Evolutionary conservation across 2,329 filamentous ascomycete genomes (phyloP).

Genomic region (Fonsecaea monophora): DNA sequence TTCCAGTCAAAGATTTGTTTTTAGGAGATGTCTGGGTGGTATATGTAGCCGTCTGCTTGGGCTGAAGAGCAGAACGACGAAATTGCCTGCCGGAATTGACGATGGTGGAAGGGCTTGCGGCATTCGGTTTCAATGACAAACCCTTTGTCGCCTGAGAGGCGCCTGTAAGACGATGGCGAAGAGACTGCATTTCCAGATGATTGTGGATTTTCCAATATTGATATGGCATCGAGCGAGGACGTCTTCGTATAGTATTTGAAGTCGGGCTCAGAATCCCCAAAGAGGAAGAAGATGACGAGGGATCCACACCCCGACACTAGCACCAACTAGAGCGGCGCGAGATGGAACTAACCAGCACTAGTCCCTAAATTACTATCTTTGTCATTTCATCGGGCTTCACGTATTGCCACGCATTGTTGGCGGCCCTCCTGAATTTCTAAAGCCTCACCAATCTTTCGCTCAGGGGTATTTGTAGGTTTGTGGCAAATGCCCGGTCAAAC

Average conservation of each 20-base stretch:
- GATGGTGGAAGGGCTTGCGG: background rate
- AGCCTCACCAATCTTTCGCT: background rate
- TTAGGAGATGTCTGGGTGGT: background rate
- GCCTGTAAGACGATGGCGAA: background rate
- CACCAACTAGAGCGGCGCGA: background rate
- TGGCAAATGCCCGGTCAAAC: background rate
- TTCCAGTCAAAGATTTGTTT: background rate
- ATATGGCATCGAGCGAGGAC: background rate
- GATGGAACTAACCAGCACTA: background rate
- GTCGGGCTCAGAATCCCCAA: background rate
- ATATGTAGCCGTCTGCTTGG: slow-evolving; percentile 2
- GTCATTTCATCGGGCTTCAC: background rate
- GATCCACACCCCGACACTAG: background rate
- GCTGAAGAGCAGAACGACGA: background rate
- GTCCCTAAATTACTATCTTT: background rate
- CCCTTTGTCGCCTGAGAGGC: background rate
- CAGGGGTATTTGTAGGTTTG: background rate
- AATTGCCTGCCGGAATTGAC: slow-evolving; percentile 7
- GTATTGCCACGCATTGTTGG: background rate
- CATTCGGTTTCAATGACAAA: background rate
- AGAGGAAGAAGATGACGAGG: slow-evolving; percentile 6
- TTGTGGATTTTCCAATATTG: background rate
- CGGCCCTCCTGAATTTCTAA: background rate
- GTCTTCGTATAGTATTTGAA: slow-evolving; percentile 7
- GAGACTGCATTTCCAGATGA: slow-evolving; percentile 1